These are phyloP conservation scores for Neonectria punicea DNA, from an alignment of 2,329 filamentous ascomycete genomes.

Conservation along the genomic window DNA sequence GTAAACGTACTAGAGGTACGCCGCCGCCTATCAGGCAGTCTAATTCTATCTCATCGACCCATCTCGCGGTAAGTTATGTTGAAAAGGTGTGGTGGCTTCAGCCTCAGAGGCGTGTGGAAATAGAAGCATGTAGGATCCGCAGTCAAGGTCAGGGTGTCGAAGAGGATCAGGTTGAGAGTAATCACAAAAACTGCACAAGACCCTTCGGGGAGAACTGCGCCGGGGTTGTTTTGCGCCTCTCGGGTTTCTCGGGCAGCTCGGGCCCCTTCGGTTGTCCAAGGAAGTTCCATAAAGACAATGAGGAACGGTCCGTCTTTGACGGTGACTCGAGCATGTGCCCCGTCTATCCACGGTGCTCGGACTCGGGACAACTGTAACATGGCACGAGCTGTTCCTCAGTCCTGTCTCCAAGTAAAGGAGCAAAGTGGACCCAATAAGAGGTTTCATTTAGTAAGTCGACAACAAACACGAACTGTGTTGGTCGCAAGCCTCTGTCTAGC, in stretches of 20 bases:
- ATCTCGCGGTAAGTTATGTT: not conserved
- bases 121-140: constrained; percentile 9
- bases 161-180: not conserved
- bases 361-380: constrained; percentile 15
- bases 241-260: not conserved
- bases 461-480: constrained; percentile 32
- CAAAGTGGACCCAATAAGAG: constrained; percentile 23
- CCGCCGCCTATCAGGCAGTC: constrained; percentile 17
- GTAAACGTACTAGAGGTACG: constrained; percentile 4
- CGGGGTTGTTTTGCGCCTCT: not conserved
- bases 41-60: constrained; percentile 17
- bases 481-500: constrained; percentile 22
- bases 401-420: constrained; percentile 25
- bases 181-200: not conserved
- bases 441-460: constrained; percentile 15
- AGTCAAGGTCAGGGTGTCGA: constrained; percentile 7
- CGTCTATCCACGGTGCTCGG: not conserved
- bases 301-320: not conserved
- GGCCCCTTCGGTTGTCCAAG: constrained; percentile 10
- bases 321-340: constrained; percentile 2
- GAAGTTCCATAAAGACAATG: not conserved
- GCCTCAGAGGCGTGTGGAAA: constrained; percentile 11
- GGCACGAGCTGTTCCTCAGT: constrained; percentile 19
- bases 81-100: constrained; percentile 17
- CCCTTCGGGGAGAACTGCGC: not conserved